Percentiles rank a stretch among this genome's conserved stretches.
phyloP scores from a whole-genome alignment of 2,329 filamentous ascomycete species.

The Phoma sp. region DNA sequence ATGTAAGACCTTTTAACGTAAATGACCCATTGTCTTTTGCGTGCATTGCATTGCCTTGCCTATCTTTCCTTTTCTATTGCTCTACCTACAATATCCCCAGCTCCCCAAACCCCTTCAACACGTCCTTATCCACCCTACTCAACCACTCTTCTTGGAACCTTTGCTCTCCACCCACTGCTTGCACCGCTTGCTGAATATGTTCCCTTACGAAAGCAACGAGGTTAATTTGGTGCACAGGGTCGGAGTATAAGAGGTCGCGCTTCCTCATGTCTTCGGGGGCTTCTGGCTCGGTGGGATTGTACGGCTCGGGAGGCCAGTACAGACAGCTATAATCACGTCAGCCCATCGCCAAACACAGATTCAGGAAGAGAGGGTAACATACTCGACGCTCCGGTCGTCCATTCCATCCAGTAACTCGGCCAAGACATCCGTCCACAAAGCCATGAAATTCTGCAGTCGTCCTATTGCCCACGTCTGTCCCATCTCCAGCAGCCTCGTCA shows the following conservation, averaged over 20 bases:
- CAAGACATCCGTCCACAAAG: conserved; percentile 76
- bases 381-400: conserved; percentile 53
- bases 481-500: conserved; percentile 75
- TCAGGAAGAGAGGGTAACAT: conserved; percentile 18
- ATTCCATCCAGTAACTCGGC: conserved; percentile 69
- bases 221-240: conserved; percentile 73
- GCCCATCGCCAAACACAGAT: background rate
- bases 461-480: conserved; percentile 64
- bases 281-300: conserved; percentile 43
- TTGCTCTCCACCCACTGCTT: conserved; percentile 68
- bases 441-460: conserved; percentile 75
- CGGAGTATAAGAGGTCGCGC: conserved; percentile 62
- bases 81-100: conserved; percentile 44
- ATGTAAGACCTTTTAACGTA: too few relatives aligned
- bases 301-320: conserved; percentile 50
- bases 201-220: conserved; percentile 70
- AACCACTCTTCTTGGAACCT: conserved; percentile 73
- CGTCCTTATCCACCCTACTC: conserved; percentile 77
- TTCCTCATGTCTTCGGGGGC: conserved; percentile 55
- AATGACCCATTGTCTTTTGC: too few relatives aligned
- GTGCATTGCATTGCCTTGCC: too few relatives aligned
- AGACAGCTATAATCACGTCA: conserved; percentile 42
- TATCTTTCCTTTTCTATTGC: too few relatives aligned
- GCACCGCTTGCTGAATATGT: conserved; percentile 66
- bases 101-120: conserved; percentile 67